These are phyloP conservation scores for Fusarium keratoplasticum DNA, from an alignment of 2,329 filamentous ascomycete species.

Conservation along the genomic window DNA sequence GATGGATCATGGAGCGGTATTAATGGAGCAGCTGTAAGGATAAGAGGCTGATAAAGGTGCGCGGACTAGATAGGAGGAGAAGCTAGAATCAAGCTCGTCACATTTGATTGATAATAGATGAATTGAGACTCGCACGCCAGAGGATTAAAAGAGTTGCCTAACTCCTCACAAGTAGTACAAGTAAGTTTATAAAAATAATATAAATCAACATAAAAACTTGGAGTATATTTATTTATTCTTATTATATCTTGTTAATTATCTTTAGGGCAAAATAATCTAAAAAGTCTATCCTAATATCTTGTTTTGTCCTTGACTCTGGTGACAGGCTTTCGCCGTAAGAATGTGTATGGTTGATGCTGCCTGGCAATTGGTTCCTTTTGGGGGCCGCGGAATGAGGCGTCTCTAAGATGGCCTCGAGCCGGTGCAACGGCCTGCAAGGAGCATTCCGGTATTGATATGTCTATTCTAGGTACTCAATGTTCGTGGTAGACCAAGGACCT, in stretches of 20 bases:
- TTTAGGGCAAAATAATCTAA: background rate
- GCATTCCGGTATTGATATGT: background rate
- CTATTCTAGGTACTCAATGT: background rate
- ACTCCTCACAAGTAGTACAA: no score
- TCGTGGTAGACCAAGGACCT: background rate
- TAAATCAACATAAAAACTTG: no score
- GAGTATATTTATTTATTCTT: background rate
- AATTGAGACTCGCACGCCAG: background rate
- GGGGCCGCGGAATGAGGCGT: constrained; percentile 23
- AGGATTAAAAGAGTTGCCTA: no score
- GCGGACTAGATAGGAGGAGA: background rate
- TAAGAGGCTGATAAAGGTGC: no score
- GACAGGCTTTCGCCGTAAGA: background rate
- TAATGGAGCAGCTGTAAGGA: constrained; percentile 20
- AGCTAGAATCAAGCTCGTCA: background rate
- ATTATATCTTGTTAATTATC: background rate
- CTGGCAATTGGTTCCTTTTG: constrained; percentile 22
- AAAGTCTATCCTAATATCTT: no score
- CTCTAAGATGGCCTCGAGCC: background rate
- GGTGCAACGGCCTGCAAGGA: constrained; percentile 18
- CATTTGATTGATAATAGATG: background rate
- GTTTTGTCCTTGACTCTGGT: no score
- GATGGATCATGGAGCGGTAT: constrained; percentile 76
- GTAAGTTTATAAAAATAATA: no score
- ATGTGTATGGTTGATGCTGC: background rate